phyloP scores from a whole-genome alignment of 2,329 filamentous ascomycete species.

The Venturia carpophila region DNA sequence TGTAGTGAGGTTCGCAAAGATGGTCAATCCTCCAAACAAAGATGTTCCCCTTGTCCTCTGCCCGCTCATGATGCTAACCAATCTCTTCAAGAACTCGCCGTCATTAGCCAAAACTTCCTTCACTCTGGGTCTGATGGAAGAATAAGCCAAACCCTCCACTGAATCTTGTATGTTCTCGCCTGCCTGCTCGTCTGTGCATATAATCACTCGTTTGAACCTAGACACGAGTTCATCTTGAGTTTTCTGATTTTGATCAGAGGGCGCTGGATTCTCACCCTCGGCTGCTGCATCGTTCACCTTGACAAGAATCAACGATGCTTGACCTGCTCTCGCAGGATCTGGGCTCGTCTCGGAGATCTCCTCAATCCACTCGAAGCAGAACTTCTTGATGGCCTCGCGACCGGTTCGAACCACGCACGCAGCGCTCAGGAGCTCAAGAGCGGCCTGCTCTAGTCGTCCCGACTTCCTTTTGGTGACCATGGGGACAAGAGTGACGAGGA shows the following conservation, averaged over 20 bases:
- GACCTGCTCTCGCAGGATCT: constrained; percentile 48
- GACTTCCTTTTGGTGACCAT: constrained; percentile 77
- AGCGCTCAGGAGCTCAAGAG: constrained; percentile 82
- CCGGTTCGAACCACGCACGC: constrained; percentile 81
- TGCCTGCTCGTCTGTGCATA: constrained; percentile 49
- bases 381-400: constrained; percentile 73
- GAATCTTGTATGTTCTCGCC: constrained; percentile 50
- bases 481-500: constrained; percentile 67
- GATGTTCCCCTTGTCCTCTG: constrained; percentile 25
- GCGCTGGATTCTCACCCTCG: constrained; percentile 13
- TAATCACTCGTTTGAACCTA: constrained; percentile 56
- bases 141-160: constrained; percentile 86
- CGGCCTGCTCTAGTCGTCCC: constrained; percentile 74
- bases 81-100: constrained; percentile 55
- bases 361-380: constrained; percentile 81
- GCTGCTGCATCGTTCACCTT: constrained; percentile 38
- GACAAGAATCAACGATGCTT: constrained; percentile 48
- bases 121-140: constrained; percentile 74
- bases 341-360: constrained; percentile 56
- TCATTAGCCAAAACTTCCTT: constrained; percentile 75
- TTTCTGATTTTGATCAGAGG: constrained; percentile 16
- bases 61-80: constrained; percentile 56
- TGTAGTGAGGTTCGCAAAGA: constrained; percentile 74
- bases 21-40: constrained; percentile 26
- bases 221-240: constrained; percentile 39